Base-by-base conservation (phyloP, 768 basidiomycete species). In the Mycena indigotica region DNA sequence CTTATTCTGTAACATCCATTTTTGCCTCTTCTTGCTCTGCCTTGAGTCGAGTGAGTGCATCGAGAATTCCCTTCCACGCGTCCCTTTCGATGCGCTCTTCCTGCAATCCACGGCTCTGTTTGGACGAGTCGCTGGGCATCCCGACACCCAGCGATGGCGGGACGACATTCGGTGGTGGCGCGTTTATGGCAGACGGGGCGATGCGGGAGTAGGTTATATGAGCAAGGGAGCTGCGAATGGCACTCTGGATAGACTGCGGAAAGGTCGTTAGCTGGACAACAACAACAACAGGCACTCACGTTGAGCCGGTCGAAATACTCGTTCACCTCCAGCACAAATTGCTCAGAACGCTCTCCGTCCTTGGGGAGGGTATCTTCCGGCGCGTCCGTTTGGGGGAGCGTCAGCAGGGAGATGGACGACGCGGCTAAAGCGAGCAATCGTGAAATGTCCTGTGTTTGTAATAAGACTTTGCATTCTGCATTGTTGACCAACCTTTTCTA, bases 131-230 rank as follows among this genome's bases (percentile, higher is more conserved):
- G 4, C 67, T 63, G 2, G 91, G 88, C 52, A 89, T 78, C 3
- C 88, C 88, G 13, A 91, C 89, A 5, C 91, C 91, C 16, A 91
- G 83, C 5, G 89, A 86, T 3, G 90, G 86, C 5, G 90, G 91
- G 10, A 91, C 75, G 67, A 91, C 89, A 25, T 83, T 84, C 0
- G 79, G 81, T 5, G 85, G 81, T 29, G 89, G 89, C 1, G 91
- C 90, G 49, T 87, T 88, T 65, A 93, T 91, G n/a, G 89, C 86
- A n/a, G 89, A 89, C 8, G 91, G 90, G 39, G 91, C 88, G 67
- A 93, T 90, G 62, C 90, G 85, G 10, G 89, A 88, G 65, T 88
- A 84, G 12, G 89, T 81, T 57, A 93, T 88, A 64, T 92, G 89
- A 17, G 91, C 90, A 58, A 93, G 76, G 3, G 88, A 88, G 15